Conservation (phyloP, 2,329 filamentous ascomycete species). For the Zymoseptoria ardabiliae region DNA sequence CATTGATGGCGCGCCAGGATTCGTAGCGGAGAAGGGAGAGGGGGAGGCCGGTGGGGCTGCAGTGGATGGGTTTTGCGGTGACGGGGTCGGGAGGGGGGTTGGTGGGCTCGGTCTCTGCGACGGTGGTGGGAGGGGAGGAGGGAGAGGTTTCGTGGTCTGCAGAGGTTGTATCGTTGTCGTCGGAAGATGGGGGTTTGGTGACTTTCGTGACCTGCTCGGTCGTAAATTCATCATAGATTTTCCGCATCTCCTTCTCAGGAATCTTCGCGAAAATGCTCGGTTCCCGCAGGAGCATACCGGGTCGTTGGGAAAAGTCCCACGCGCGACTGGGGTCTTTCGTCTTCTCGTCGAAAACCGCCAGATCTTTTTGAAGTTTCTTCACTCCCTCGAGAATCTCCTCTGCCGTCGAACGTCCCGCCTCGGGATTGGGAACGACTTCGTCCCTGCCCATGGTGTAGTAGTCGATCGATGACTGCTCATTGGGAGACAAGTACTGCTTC, state of each 20-base stretch:
- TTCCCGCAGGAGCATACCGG: constrained; percentile 30
- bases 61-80: too few relatives aligned
- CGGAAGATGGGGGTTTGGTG: not conserved
- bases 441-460: constrained; percentile 6
- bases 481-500: constrained; percentile 6
- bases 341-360: constrained; percentile 18
- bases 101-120: not conserved
- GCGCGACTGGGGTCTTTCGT: constrained; percentile 14
- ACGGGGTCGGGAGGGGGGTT: not conserved
- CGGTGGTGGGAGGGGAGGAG: not conserved
- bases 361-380: constrained; percentile 17
- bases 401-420: not conserved
- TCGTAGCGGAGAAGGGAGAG: constrained; percentile 42
- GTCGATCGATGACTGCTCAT: constrained; percentile 2
- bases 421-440: not conserved
- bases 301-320: constrained; percentile 31
- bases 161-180: not conserved
- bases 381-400: not conserved
- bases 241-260: constrained; percentile 27
- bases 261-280: constrained; percentile 7
- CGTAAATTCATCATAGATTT: constrained; percentile 40
- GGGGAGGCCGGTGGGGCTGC: constrained; percentile 28
- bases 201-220: constrained; percentile 27
- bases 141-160: not conserved
- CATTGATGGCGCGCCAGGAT: constrained; percentile 44